Evolutionary conservation across 768 basidiomycete genomes (phyloP), one percentile per base, ranked within the genome.

Genomic region (Mrakia blollopis): DNA sequence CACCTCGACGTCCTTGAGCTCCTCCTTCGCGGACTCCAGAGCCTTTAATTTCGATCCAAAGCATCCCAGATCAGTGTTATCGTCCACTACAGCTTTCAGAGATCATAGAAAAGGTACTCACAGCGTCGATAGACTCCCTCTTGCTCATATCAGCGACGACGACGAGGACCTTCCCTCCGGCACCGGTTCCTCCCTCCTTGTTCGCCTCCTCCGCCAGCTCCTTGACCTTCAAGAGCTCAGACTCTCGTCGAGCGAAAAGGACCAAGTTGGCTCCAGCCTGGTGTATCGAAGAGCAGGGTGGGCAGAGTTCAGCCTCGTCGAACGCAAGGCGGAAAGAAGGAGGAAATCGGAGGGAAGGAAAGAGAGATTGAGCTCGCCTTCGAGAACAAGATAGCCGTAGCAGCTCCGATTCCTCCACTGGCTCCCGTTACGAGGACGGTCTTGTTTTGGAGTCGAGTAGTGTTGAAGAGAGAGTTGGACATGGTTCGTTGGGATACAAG

Each of bases 401-500:
- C 73, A 44, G 68, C 67, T 8, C 77, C 77, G 47, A 78, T 78
- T 35, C 72, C 71, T 60, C 65, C 77, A 8, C 57, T 60, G 37
- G 77, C 77, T 13, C 77, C 77, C 5, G 77, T 78, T 44, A 78
- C 62, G 67, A 78, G 77, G 18, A 78, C 77, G 35, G 77, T 78
- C 67, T 69, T 70, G 73, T 61, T 68, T 63, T 68, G 28, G 50
- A 78, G 73, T 28, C 77, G 39, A 23, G 62, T 39, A 5, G 77
- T 78, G 72, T 71, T 78, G 72, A 78, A 78, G 47, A 73, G 65
- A 25, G 30, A 35, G 54, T 23, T 37, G 21, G 72, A 54, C 63
- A 57, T 72, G 35, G 71, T 54, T 35, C 61, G 62, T 14, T 18
- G 30, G 32, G 47, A 35, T 25, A 28, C 11, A 28, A 25, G 57